Base-by-base conservation (phyloP, 176 grass and related monocot genomes). In the Leersia perrieri region DNA sequence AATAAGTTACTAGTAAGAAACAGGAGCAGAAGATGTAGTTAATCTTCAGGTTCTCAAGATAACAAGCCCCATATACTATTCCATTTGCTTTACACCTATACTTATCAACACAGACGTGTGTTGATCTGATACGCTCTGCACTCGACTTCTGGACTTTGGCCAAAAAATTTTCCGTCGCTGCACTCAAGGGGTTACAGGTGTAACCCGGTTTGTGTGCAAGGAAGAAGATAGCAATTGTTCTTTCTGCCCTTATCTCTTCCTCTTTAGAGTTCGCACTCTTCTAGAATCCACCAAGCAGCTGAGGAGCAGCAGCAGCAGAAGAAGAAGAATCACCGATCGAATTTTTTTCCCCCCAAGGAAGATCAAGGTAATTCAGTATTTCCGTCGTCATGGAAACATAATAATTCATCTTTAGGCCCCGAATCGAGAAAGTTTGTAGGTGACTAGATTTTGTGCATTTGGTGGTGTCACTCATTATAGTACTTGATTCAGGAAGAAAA, bases 81-180 rank as follows among this genome's bases (percentile, higher is more conserved):
- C 4, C 5, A 30, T 2, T 41, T 38, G 14, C 66, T 70, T 57
- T 70, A 70, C 66, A 70, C 33, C 47, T 61, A 34, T 44, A 49
- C 20, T 74, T 32, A 81, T 71, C 66, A 58, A 60, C 78, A 11
- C 49, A 40, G 20, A 60, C 16, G 65, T 80, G 22, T 69, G 33
- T 16, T 45, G 11, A 51, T 9, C 33, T 79, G 62, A 68, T 41
- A 53, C 41, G 77, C 30, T 23, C 15, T 28, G 34, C 25, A 5
- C 6, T 62, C 74, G 34, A 63, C 9, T 42, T 28, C 15, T 70
- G 8, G 6, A 29, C 68, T 70, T 2, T 53, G 68, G 40, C 23
- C 25, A 70, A 28, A 9, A 30, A 22, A 32, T 8, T n/a, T n/a
- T 15, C 42, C 58, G 9, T 63, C 36, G 25, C 58, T 22, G 6